Conservation (phyloP, 2,329 filamentous ascomycete species). For the Fusarium bactridioides region DNA sequence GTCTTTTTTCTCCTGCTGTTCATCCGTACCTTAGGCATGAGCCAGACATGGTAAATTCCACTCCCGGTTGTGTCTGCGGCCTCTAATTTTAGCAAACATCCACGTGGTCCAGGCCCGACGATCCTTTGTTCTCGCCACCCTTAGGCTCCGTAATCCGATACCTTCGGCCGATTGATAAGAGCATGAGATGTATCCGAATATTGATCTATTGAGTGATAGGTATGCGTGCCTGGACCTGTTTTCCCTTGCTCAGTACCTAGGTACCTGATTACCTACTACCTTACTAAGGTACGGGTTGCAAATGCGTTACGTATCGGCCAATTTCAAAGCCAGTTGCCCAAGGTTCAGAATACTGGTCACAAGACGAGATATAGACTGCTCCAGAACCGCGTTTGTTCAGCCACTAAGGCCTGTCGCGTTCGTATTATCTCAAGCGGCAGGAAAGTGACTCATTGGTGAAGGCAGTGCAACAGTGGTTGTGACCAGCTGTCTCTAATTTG, state of each 20-base stretch:
- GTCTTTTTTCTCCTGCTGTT: neutral
- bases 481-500: neutral
- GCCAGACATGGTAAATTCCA: neutral
- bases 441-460: neutral
- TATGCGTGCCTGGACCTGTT: neutral
- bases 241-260: neutral
- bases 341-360: neutral
- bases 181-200: neutral
- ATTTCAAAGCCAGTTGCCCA: neutral
- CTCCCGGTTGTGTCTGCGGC: conserved; percentile 6
- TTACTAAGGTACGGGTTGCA: neutral
- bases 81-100: conserved; percentile 30
- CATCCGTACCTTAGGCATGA: neutral
- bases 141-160: conserved; percentile 25
- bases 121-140: conserved; percentile 31
- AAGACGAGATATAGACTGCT: neutral
- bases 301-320: neutral
- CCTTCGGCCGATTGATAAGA: conserved; percentile 26
- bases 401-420: neutral
- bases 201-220: neutral
- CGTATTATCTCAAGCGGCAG: neutral
- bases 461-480: neutral
- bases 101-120: conserved; percentile 34
- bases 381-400: neutral
- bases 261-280: neutral